A percentile compares a stretch with the other conserved stretches of the same genome.
phyloP scores from a whole-genome alignment of 352 stramenopile species.

The Phytophthora chlamydospora region DNA sequence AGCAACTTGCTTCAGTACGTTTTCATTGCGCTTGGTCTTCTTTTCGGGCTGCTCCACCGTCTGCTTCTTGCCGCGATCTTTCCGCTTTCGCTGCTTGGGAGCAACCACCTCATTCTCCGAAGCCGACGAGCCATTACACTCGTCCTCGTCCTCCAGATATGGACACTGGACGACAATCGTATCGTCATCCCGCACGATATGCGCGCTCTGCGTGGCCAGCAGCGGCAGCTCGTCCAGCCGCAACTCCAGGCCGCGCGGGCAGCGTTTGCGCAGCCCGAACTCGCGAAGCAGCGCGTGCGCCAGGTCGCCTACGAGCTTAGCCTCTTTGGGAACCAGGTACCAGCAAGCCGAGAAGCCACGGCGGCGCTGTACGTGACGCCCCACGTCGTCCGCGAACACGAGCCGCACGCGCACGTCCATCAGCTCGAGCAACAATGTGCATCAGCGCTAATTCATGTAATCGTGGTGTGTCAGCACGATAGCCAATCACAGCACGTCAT shows the following conservation, averaged over 20 bases:
- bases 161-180: slow-evolving; percentile 58
- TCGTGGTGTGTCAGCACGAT: too few species aligned
- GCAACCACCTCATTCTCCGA: slow-evolving; percentile 18
- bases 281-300: slow-evolving; percentile 56
- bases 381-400: slow-evolving; percentile 64
- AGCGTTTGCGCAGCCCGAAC: slow-evolving; percentile 57
- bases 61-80: slow-evolving; percentile 10
- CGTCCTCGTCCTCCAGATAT: not conserved
- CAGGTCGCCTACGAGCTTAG: slow-evolving; percentile 66
- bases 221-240: slow-evolving; percentile 64
- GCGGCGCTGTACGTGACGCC: slow-evolving; percentile 43
- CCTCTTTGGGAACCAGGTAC: slow-evolving; percentile 60
- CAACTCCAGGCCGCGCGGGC: slow-evolving; percentile 59
- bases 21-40: slow-evolving; percentile 8
- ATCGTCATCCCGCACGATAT: slow-evolving; percentile 70
- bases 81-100: slow-evolving; percentile 20
- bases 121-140: slow-evolving; percentile 7
- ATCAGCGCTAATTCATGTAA: too few species aligned
- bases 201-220: slow-evolving; percentile 60
- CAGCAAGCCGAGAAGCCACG: slow-evolving; percentile 70
- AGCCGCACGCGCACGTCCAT: slow-evolving; percentile 41
- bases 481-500: too few species aligned
- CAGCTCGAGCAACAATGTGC: not conserved
- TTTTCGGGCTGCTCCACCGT: slow-evolving; percentile 13
- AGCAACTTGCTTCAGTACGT: slow-evolving; percentile 9